phyloP scores from a whole-genome alignment of 2,329 filamentous ascomycete species.

The Colletotrichum brevisporum region DNA sequence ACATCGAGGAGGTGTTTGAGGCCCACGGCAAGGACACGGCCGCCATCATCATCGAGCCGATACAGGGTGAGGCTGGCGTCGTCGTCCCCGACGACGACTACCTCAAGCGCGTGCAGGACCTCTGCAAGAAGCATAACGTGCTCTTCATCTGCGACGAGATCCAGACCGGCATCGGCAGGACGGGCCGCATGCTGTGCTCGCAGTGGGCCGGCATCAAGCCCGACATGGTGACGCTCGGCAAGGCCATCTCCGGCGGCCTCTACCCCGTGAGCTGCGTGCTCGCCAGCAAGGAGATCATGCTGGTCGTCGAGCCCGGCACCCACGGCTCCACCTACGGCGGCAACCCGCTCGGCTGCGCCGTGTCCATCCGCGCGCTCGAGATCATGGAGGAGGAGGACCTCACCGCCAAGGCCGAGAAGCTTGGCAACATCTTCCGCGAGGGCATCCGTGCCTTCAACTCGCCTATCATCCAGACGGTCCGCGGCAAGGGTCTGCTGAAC shows the following conservation, averaged over 20 bases:
- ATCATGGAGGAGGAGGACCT: slow-evolving; percentile 93
- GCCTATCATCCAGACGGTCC: slow-evolving; percentile 84
- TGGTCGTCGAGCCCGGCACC: slow-evolving; percentile 95
- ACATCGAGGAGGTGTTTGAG: slow-evolving; percentile 84
- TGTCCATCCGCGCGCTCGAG: slow-evolving; percentile 95
- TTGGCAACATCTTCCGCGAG: slow-evolving; percentile 88
- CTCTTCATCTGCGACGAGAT: slow-evolving; percentile 98
- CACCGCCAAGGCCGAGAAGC: slow-evolving; percentile 79
- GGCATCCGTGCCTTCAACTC: slow-evolving; percentile 82
- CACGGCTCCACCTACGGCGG: slow-evolving; percentile 99
- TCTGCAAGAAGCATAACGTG: slow-evolving; percentile 96
- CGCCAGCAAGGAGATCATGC: slow-evolving; percentile 90
- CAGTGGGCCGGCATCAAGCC: slow-evolving; percentile 97
- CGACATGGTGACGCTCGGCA: slow-evolving; percentile 93
- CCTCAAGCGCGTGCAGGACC: slow-evolving; percentile 81
- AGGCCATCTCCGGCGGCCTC: slow-evolving; percentile 98
- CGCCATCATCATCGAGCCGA: slow-evolving; percentile 95
- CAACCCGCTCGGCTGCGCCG: slow-evolving; percentile 94
- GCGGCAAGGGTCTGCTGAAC: slow-evolving; percentile 95
- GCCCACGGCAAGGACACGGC: slow-evolving; percentile 87
- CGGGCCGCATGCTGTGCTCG: slow-evolving; percentile 92
- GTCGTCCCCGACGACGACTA: slow-evolving; percentile 95
- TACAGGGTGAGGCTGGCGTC: slow-evolving; percentile 97
- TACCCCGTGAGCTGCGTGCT: slow-evolving; percentile 98
- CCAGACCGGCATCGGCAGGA: slow-evolving; percentile 96